Percentiles rank a stretch among this genome's conserved stretches.
phyloP scores from a whole-genome alignment of 495 filamentous ascomycete species.

The Talaromyces borbonicus region DNA sequence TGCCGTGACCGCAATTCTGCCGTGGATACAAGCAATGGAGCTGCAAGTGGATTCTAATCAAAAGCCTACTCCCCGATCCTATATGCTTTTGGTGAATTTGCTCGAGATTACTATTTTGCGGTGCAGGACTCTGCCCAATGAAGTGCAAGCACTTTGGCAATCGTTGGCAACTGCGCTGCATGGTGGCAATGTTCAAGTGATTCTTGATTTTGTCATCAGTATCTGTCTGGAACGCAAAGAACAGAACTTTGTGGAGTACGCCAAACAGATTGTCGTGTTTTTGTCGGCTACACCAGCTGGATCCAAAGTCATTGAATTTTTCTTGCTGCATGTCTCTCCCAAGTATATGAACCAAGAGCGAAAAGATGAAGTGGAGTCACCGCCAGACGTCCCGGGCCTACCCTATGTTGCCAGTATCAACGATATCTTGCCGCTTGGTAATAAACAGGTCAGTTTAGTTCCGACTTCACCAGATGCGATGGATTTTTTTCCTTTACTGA shows the following conservation, averaged over 20 bases:
- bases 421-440: constrained; percentile 70
- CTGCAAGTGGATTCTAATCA: constrained; percentile 91
- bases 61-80: constrained; percentile 78
- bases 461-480: background rate
- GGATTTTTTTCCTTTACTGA: constrained; percentile 10
- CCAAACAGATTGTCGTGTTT: constrained; percentile 96
- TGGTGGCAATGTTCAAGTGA: constrained; percentile 87
- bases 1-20: constrained; percentile 86
- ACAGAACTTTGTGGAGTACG: constrained; percentile 94
- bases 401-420: constrained; percentile 85
- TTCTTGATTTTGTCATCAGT: constrained; percentile 90
- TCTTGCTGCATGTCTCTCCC: constrained; percentile 78
- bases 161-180: constrained; percentile 89
- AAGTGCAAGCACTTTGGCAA: constrained; percentile 96
- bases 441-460: constrained; percentile 56
- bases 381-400: constrained; percentile 61
- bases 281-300: constrained; percentile 85
- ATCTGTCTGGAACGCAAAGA: constrained; percentile 88
- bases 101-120: constrained; percentile 94
- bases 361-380: constrained; percentile 58
- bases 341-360: constrained; percentile 88
- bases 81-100: constrained; percentile 91
- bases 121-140: constrained; percentile 79
- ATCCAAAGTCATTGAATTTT: constrained; percentile 86
- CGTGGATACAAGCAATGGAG: constrained; percentile 93